Evolutionary conservation across 1,284 basidiomycete genomes (phyloP).

Genomic region (Mycosarcoma mackinlayi): DNA sequence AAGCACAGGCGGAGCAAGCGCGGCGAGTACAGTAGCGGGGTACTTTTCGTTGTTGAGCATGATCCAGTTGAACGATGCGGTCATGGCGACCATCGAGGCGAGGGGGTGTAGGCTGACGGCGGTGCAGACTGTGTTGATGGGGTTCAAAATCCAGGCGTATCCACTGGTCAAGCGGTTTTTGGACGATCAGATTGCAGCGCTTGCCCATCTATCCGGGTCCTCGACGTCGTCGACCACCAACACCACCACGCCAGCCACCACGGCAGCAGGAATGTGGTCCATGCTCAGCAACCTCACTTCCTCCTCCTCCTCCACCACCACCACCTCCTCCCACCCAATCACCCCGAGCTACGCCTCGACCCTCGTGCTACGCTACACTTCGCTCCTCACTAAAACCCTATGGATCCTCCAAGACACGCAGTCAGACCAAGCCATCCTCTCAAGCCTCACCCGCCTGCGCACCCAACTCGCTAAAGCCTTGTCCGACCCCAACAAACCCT

Average conservation of each 20-base stretch:
- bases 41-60: slow-evolving; percentile 52
- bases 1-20: neutral
- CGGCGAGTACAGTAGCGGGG: neutral
- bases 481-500: slow-evolving; percentile 1
- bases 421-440: slow-evolving; percentile 23
- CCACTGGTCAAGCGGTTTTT: slow-evolving; percentile 53
- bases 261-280: slow-evolving; percentile 10
- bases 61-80: slow-evolving; percentile 41
- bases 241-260: too few relatives aligned
- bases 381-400: slow-evolving; percentile 34
- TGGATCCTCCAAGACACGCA: slow-evolving; percentile 9
- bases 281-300: too few relatives aligned
- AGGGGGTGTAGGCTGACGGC: slow-evolving; percentile 42
- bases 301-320: slow-evolving; percentile 5
- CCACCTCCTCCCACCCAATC: neutral
- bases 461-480: slow-evolving; percentile 12
- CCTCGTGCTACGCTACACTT: slow-evolving; percentile 26
- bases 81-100: slow-evolving; percentile 23
- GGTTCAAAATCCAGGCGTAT: slow-evolving; percentile 57
- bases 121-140: slow-evolving; percentile 52
- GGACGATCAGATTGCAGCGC: slow-evolving; percentile 51
- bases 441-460: slow-evolving; percentile 13
- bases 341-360: neutral
- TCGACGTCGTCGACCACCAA: neutral
- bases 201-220: slow-evolving; percentile 23